Evolutionary conservation across 2,329 filamentous ascomycete genomes (phyloP), one percentile per base, ranked within the genome.

Genomic region (Fusarium duplospermum): DNA sequence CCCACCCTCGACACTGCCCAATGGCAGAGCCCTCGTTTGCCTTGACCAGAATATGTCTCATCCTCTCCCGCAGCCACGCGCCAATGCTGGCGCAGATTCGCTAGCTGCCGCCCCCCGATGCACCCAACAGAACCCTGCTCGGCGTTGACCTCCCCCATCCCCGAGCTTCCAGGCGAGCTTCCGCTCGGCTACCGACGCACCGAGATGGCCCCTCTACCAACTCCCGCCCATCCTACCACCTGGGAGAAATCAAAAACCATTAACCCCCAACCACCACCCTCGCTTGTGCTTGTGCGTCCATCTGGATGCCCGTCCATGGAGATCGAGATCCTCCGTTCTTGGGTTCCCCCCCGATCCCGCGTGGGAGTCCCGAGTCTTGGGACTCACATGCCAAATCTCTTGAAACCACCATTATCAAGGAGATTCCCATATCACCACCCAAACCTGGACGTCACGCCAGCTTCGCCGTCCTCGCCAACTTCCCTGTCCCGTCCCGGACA

Each of bases 171-270:
- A 62, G 59, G 73, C 73, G 75, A 77, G 66, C 52, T 64, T 73
- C 67, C 68, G 73, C 75, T 77, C 76, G 76, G 76, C 70, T 77
- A 77, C 76, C 76, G 76, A 77, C 67, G 62, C 66, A 67, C 70
- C 68, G 64, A 66, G 59, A 62, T 64, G 70, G 69, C 69, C 61
- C 42, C 67, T 74, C 64, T 63, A 64, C 64, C 63, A 40, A 52
- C 62, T 60, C 60, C 72, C 66, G 62, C 64, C 58, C 69, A 72
- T 73, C 73, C 75, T 73, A 67, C 69, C 66, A 77, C 66, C 54
- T 63, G 57, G 50, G 18, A n/a, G 64, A 66, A 52, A 72, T 77
- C 73, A 78, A 77, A 78, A 77, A 71, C 76, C 72, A 76, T 69
- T 70, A 69, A 47, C 70, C 70, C 73, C 76, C 74, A 70, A 70